phyloP scores from a whole-genome alignment of 306 rosid species.

The Cicer cuneatum region DNA sequence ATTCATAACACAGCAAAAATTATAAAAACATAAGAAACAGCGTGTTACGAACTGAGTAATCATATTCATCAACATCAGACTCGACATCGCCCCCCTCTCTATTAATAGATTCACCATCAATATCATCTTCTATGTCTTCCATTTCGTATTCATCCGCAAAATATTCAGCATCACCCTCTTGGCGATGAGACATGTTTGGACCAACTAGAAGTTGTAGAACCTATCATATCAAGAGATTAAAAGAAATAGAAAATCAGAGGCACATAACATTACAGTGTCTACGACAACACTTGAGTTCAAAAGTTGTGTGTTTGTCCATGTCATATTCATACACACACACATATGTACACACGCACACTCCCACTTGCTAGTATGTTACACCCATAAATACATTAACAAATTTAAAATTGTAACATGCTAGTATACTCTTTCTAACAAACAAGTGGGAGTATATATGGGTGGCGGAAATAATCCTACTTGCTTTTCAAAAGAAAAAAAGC shows the following conservation, averaged over 20 bases:
- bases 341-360: neutral
- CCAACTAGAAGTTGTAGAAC: slow-evolving; percentile 9
- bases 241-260: slow-evolving; percentile 19
- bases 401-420: neutral
- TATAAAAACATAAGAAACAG: slow-evolving; percentile 2
- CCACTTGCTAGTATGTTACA: neutral
- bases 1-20: slow-evolving; percentile 1
- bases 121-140: slow-evolving; percentile 69
- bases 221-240: slow-evolving; percentile 19
- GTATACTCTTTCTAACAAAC: neutral
- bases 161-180: slow-evolving; percentile 58
- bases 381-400: neutral
- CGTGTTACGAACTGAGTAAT: slow-evolving; percentile 58
- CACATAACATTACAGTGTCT: slow-evolving; percentile 16
- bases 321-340: neutral
- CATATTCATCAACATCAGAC: slow-evolving; percentile 71
- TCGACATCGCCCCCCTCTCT: slow-evolving; percentile 66
- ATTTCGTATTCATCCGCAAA: slow-evolving; percentile 74
- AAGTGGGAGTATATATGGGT: neutral
- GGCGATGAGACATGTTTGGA: slow-evolving; percentile 57
- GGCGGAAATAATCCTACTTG: neutral
- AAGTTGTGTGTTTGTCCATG: neutral
- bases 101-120: slow-evolving; percentile 62
- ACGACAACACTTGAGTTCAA: slow-evolving; percentile 11
- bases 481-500: neutral